Evolutionary conservation across 495 filamentous ascomycete genomes (phyloP), one percentile per base, ranked within the genome.

Genomic region (Podospora pseudopauciseta): DNA sequence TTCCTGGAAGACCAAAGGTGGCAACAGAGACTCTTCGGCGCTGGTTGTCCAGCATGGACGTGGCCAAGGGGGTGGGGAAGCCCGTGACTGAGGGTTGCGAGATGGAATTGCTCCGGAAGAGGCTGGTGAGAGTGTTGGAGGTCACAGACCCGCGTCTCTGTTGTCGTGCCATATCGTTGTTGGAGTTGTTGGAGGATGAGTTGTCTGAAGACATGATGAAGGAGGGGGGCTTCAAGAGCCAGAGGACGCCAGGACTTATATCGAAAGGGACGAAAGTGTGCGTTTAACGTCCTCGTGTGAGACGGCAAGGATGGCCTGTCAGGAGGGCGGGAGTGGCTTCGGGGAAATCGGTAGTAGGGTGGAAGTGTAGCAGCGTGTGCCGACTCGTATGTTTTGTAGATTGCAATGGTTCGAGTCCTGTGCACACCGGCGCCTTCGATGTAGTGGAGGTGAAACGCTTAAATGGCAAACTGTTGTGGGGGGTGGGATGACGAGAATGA

Each of bases 1-100:
- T 83, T 60, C 92, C 92, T 27, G 91, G 91, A 53, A 96, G 84
- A 56, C 93, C 93, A 67, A 94, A 79, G 4, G 92, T 93, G 55
- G 91, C 91, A 74, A 98, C 87, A 65, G 95, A 97, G 68, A 97
- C 86, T 32, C 95, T 89, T 66, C 95, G 92, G 58, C 89, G 89
- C 68, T 49, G 39, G 39, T 92, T 89, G 67, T 90, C 88, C 56
- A 86, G 85, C 65, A 88, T 88, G 34, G 87, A 86, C 54, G 87
- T 86, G 4, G 87, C 83, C 72, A 91, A 89, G 61, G 91, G 86
- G 68, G 87, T 85, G 27, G 91, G 85, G 65, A 85, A 83, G 61
- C 79, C 74, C 62, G 73, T 74, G 72, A 78, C 80, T 68, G 78
- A 70, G 70, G 74, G 71, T 19, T 77, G 71, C 4, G 82, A 74